These are phyloP conservation scores for Metschnikowia chrysomelidarum DNA, from an alignment of 805 yeast genomes.

Conservation along the genomic window DNA sequence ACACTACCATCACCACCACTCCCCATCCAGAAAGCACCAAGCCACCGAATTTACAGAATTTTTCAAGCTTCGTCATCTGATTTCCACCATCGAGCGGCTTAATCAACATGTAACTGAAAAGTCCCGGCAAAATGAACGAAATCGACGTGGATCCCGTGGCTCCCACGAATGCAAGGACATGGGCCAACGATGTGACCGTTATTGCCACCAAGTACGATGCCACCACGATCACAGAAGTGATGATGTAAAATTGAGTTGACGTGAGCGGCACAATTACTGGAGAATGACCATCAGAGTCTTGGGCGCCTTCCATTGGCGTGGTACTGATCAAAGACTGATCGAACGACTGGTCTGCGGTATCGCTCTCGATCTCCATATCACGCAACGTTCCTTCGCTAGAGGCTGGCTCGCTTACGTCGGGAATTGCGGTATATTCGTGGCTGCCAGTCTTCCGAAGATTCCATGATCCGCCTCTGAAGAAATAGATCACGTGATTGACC, in stretches of 20 bases:
- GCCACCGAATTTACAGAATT: constrained; percentile 45
- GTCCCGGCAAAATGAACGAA: constrained; percentile 86
- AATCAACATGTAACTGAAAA: constrained; percentile 74
- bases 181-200: constrained; percentile 68
- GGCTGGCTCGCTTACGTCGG: constrained; percentile 6
- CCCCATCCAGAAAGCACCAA: constrained; percentile 68
- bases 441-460: constrained; percentile 22
- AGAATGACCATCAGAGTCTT: constrained; percentile 45
- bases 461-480: constrained; percentile 36
- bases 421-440: constrained; percentile 27
- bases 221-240: constrained; percentile 38
- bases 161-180: constrained; percentile 83
- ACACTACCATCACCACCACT: constrained; percentile 62
- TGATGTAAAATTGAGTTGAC: constrained; percentile 22
- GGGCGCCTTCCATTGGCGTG: constrained; percentile 47
- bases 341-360: constrained; percentile 14
- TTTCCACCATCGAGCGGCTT: constrained; percentile 40
- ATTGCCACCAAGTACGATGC: constrained; percentile 64
- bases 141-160: constrained; percentile 92
- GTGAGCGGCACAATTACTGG: constrained; percentile 40
- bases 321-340: constrained; percentile 42
- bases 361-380: too few relatives aligned
- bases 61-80: constrained; percentile 28
- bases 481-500: constrained; percentile 60
- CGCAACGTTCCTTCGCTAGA: too few relatives aligned